Percentiles rank a stretch among this genome's conserved stretches.
Evolutionary conservation across 495 filamentous ascomycete genomes (phyloP).

Genomic region (Trichoderma virens): DNA sequence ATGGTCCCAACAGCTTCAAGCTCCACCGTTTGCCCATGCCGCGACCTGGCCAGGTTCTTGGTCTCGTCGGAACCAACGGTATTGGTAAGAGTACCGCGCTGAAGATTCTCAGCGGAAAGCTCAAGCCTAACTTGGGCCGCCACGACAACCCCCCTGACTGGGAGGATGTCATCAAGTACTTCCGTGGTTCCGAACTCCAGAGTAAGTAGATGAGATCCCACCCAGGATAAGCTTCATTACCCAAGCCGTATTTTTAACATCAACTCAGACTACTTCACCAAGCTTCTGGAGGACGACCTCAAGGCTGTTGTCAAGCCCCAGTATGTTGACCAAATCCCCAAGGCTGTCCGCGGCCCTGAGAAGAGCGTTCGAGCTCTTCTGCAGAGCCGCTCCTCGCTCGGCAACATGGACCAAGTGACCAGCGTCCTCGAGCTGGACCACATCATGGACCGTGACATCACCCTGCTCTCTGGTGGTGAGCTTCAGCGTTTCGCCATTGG

Average conservation of each 20-base stretch:
- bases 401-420: conserved; percentile 77
- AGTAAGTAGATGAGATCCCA: conserved; percentile 47
- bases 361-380: conserved; percentile 72
- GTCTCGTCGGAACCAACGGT: conserved; percentile 97
- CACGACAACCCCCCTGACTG: conserved; percentile 97
- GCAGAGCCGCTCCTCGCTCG: conserved; percentile 61
- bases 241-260: not conserved
- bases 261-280: conserved; percentile 86
- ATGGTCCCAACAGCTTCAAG: conserved; percentile 99
- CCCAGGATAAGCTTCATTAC: not conserved
- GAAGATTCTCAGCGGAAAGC: conserved; percentile 95
- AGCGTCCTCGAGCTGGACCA: conserved; percentile 80
- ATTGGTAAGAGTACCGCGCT: conserved; percentile 98
- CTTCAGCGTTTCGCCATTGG: conserved; percentile 96
- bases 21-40: conserved; percentile 93
- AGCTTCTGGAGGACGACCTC: conserved; percentile 89
- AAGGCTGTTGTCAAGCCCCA: conserved; percentile 98
- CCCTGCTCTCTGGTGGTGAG: conserved; percentile 88
- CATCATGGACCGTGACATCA: conserved; percentile 80
- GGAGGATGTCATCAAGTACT: conserved; percentile 98
- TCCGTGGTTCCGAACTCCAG: conserved; percentile 93
- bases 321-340: conserved; percentile 96
- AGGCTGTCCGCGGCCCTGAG: conserved; percentile 72
- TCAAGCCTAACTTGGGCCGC: conserved; percentile 93
- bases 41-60: conserved; percentile 90